Conservation (phyloP, 78 protist genomes). For the Polysphondylium violaceum region DNA sequence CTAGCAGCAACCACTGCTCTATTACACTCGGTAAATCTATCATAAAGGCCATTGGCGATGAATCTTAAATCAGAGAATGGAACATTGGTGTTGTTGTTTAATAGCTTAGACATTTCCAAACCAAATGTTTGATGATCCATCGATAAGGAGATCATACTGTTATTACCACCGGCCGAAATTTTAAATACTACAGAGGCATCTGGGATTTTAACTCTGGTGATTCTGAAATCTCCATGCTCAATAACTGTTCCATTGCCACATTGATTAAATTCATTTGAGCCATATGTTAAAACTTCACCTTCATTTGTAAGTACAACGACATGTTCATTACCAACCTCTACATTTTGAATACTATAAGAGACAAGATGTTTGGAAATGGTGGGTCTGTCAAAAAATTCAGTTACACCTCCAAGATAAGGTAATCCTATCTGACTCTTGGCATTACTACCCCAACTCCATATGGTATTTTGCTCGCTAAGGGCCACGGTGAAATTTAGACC, state of each 20-base stretch:
- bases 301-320: constrained; percentile 23
- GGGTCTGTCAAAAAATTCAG: neutral
- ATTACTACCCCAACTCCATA: constrained; percentile 38
- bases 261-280: neutral
- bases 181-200: constrained; percentile 11
- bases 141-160: constrained; percentile 31
- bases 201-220: constrained; percentile 17
- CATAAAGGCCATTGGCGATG: neutral
- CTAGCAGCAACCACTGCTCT: constrained; percentile 33
- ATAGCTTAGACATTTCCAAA: constrained; percentile 12
- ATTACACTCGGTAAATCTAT: neutral
- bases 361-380: neutral
- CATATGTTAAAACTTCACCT: constrained; percentile 60
- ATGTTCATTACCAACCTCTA: constrained; percentile 52
- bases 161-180: constrained; percentile 43
- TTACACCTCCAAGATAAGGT: neutral
- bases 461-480: neutral
- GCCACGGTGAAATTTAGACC: constrained; percentile 35
- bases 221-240: neutral
- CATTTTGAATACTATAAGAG: constrained; percentile 21
- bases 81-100: neutral
- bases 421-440: neutral
- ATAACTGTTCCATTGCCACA: constrained; percentile 35
- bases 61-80: constrained; percentile 39
- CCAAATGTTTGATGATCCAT: constrained; percentile 50